Percentiles rank a stretch among this genome's conserved stretches.
phyloP scores from a whole-genome alignment of 2,329 filamentous ascomycete species.

The Phialophora macrospora region DNA sequence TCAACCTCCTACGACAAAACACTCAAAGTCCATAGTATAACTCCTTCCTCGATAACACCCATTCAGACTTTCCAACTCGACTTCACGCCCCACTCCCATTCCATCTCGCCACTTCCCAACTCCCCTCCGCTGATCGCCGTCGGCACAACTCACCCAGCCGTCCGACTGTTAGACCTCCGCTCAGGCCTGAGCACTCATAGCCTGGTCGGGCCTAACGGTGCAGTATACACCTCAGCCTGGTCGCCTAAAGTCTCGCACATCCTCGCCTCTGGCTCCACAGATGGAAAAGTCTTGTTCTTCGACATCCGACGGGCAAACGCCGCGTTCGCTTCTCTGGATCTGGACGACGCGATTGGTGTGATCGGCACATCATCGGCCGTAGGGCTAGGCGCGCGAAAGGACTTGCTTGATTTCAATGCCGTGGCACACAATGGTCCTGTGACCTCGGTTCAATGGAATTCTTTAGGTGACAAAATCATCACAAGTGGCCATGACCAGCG shows the following conservation, averaged over 20 bases:
- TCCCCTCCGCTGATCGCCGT: slow-evolving; percentile 80
- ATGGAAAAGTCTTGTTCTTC: slow-evolving; percentile 84
- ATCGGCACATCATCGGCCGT: slow-evolving; percentile 43
- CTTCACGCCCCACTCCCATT: slow-evolving; percentile 64
- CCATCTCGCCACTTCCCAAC: slow-evolving; percentile 69
- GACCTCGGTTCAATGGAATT: slow-evolving; percentile 84
- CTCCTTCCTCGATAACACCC: slow-evolving; percentile 48
- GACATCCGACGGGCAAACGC: slow-evolving; percentile 81
- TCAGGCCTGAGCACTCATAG: slow-evolving; percentile 77
- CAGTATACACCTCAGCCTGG: slow-evolving; percentile 75
- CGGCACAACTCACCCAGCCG: slow-evolving; percentile 81
- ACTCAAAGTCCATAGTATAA: slow-evolving; percentile 51
- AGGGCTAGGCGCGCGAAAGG: slow-evolving; percentile 35
- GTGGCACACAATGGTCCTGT: slow-evolving; percentile 79
- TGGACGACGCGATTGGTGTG: slow-evolving; percentile 79
- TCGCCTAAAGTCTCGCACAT: slow-evolving; percentile 74
- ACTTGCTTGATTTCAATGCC: slow-evolving; percentile 51
- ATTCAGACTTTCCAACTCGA: slow-evolving; percentile 54
- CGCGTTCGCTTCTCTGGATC: slow-evolving; percentile 76
- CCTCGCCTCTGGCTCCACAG: slow-evolving; percentile 80
- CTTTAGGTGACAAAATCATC: slow-evolving; percentile 75
- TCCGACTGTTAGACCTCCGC: slow-evolving; percentile 83
- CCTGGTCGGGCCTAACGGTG: slow-evolving; percentile 69
- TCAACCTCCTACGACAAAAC: slow-evolving; percentile 54
- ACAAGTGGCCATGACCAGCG: slow-evolving; percentile 82